Evolutionary conservation across 192 early-diverging fungal species (phyloP), one percentile per base, ranked within the genome.

Genomic region (Spizellomyces sp.): DNA sequence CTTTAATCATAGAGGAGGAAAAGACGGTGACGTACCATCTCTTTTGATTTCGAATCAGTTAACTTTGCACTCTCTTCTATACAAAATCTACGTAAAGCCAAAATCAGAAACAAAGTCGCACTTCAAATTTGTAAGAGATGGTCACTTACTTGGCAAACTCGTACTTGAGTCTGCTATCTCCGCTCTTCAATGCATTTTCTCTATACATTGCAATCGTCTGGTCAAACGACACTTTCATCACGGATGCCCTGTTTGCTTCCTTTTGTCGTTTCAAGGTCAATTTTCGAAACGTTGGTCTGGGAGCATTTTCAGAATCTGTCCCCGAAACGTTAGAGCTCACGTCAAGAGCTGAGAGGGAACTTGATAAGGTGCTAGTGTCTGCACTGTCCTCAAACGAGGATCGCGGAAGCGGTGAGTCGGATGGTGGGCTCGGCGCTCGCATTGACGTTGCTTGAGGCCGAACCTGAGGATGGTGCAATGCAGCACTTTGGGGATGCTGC

Each of bases 141-240:
- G 12, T n/a, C 12, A 54, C 50, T n/a, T 54, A 54, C 27, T 83
- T 85, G 6, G 89, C 87, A 83, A 89, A 91, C 65, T 89, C 87
- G 65, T 87, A 86, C 76, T 87, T 85, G 41, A 91, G 77, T 46
- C 82, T 80, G 2, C 83, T 80, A 64, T 83, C 85, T n/a, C 85
- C 85, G 5, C 85, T 84, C 64, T 87, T 87, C 74, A 89, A 85
- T 43, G 87, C 89, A 62, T 89, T 88, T 54, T 84, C 82, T 58
- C 88, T 77, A 67, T 91, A 89, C 69, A 72, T 12, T 8, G 17
- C 62, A 9, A 72, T 19, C 8, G 70, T 72, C 15, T 64, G 21
- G 12, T 64, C 48, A 8, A 64, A 27, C 4, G 69, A 70, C 43
- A 70, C 59, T 19, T 70, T 70, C 9, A 45, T 60, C 7, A 70